Evolutionary conservation across 305 asterid genomes (phyloP), one percentile per base, ranked within the genome.

Genomic region (Lippia alba): DNA sequence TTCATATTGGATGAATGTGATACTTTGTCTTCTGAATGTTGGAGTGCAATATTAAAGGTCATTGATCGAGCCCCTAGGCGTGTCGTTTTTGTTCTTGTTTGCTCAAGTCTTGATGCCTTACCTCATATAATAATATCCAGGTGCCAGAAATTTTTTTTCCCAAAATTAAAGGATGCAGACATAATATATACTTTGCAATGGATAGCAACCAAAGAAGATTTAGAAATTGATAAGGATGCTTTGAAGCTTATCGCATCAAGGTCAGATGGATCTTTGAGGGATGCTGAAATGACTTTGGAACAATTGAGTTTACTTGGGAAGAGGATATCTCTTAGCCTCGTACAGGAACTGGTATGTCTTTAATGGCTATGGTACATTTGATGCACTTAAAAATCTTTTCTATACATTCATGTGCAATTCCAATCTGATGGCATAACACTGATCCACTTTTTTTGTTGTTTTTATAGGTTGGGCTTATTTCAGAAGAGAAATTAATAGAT

Each of bases 241-340:
- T 64, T 95, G 76, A 95, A 92, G 84, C 97, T 95, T 79, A 87
- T 92, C 72, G 95, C 99, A 34, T 84, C 96, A 59, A 89, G 96
- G 80, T 90, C 99, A 16, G 96, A 92, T 80, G 99, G 99, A 63
- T 95, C 99, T 46, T 74, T 95, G 66, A 87, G 98, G 73, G 99
- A 95, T 76, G 99, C 98, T 56, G 98, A 90, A 80, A 95, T 95
- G 99, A 92, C 99, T 49, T 89, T 95, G 68, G 99, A 92, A 81
- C 98, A 95, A 78, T 70, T 95, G 86, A 86, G 96, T 81, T 82
- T 95, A 78, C 90, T 95, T 8, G 99, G 98, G 83, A 90, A 86
- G 85, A 87, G 86, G 83, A 82, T 95, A 61, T 89, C 97, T 18
- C 86, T 95, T 45, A 74, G 92, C 79, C 91, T 95, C 49, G 99